Evolutionary conservation across 2,329 filamentous ascomycete species (phyloP).

Genomic region (Beauveria scarabaeidicola): DNA sequence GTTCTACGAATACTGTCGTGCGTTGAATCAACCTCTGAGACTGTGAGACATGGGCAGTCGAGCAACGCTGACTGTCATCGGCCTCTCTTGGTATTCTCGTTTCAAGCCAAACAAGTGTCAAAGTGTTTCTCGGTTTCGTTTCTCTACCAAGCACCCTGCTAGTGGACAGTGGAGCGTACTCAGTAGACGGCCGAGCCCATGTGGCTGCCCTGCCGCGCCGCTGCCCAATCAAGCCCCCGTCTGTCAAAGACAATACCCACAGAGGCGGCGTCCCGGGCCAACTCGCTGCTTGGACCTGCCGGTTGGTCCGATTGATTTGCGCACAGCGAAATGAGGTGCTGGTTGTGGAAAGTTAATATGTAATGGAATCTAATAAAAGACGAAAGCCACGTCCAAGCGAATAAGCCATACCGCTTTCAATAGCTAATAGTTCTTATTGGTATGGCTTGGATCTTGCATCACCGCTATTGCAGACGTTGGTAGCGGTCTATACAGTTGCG

Average conservation of each 20-base stretch:
- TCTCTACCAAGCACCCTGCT: neutral
- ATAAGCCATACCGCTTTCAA: no score
- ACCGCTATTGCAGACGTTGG: neutral
- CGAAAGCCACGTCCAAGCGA: neutral
- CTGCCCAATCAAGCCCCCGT: neutral
- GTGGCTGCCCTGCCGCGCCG: neutral
- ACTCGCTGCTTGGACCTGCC: neutral
- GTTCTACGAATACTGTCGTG: neutral
- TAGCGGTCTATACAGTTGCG: neutral
- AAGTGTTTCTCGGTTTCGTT: neutral
- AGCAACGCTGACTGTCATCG: neutral
- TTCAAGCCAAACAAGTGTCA: neutral
- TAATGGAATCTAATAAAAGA: neutral
- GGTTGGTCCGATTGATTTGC: neutral
- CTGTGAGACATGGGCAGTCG: neutral
- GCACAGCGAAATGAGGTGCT: neutral
- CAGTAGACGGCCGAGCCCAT: neutral
- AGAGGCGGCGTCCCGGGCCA: neutral
- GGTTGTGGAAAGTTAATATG: neutral
- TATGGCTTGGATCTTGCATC: neutral
- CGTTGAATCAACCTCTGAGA: neutral
- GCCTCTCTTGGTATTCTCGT: neutral
- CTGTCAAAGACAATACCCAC: neutral
- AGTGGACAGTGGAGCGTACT: neutral
- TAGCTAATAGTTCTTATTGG: neutral